Conservation (phyloP, 768 basidiomycete species). For the Suillus spraguei region DNA sequence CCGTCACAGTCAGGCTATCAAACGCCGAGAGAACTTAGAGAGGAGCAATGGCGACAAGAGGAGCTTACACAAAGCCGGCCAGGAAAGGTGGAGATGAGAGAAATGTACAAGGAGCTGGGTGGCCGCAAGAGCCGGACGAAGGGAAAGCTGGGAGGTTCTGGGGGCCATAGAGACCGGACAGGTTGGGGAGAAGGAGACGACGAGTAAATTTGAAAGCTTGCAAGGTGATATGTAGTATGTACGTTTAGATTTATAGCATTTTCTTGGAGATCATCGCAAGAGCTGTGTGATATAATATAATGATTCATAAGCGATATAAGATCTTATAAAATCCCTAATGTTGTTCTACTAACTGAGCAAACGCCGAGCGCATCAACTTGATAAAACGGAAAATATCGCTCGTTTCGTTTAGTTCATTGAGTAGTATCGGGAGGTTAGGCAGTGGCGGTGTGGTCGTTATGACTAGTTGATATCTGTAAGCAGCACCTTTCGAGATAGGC, state of each 20-base stretch:
- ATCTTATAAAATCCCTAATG: conserved; percentile 5
- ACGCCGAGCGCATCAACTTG: conserved; percentile 60
- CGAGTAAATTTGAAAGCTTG: conserved; percentile 1
- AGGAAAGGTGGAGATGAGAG: conserved; percentile 84
- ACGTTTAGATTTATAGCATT: background rate
- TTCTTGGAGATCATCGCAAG: conserved; percentile 2
- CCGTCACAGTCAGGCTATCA: conserved; percentile 63
- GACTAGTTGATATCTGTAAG: conserved; percentile 45
- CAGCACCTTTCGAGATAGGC: background rate
- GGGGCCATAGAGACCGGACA: conserved; percentile 72
- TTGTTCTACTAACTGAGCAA: conserved; percentile 31
- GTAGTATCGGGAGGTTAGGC: conserved; percentile 63
- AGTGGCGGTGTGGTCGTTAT: conserved; percentile 78
- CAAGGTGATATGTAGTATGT: background rate
- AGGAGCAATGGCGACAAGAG: conserved; percentile 70
- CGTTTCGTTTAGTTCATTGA: conserved; percentile 72
- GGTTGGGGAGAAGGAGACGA: conserved; percentile 61
- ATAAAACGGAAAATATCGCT: conserved; percentile 75
- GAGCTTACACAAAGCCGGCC: conserved; percentile 52
- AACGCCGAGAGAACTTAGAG: conserved; percentile 77
- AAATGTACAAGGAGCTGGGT: conserved; percentile 88
- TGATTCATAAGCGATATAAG: background rate
- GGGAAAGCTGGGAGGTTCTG: conserved; percentile 67
- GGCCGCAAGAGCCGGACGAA: conserved; percentile 82
- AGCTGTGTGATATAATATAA: background rate